Evolutionary conservation across 2,329 filamentous ascomycete genomes (phyloP), one percentile per base, ranked within the genome.

Genomic region (Geosmithia flava): DNA sequence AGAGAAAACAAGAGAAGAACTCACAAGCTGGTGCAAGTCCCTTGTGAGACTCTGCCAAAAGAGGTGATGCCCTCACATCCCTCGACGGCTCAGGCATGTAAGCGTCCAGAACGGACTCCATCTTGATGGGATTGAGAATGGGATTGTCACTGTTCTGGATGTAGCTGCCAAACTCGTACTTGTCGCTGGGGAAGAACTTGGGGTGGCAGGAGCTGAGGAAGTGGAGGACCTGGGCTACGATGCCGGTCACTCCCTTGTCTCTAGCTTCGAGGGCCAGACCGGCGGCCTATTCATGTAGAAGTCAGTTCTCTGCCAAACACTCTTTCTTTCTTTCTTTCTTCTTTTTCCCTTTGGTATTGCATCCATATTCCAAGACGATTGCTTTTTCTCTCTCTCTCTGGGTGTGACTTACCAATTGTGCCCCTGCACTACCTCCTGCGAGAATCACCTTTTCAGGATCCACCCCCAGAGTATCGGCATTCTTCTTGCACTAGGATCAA

Each of bases 151-250:
- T 1, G 11, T 58, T 58, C 3, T 58, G 56, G 1, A 55, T 20
- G 16, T 50, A 55, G 13, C 56, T 58, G 0, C 53, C 55, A 42
- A 53, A 53, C n/a, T 58, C 56, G 8, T 56, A 53, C 19, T 52
- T 56, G 2, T 56, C 49, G 2, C 1, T 46, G 0, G 55, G 56
- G 20, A 57, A 58, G 44, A 53, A 49, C 7, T 55, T 57, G 7
- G 55, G 56, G 15, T 58, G 56, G n/a, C 56, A 58, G 5, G 45
- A 27, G 4, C 43, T 7, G 6, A 52, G 53, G 20, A 58, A 57
- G 20, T 55, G 50, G 0, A 58, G 20, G 0, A 55, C 53, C 23
- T 58, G 56, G 0, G 56, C 56, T 1, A 54, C 20, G 7, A 58
- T 27, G 1, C 56, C 55, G 2, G 54, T 52, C 2, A 57, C 48